Conservation (phyloP, 1,284 basidiomycete genomes). For the Athelia sp. region DNA sequence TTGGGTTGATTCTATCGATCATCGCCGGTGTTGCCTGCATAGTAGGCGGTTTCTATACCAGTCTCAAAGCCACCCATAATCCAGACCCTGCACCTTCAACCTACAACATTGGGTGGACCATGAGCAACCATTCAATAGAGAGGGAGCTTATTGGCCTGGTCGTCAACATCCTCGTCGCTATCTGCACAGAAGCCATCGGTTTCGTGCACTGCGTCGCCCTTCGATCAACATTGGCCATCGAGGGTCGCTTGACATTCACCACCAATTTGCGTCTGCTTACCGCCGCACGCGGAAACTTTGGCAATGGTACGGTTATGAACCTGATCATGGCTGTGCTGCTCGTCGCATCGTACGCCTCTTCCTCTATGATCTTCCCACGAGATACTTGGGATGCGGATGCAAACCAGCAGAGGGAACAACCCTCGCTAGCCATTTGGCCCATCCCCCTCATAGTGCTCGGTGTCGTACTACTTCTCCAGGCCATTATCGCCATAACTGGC, state of each 20-base stretch:
- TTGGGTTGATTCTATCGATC: no score
- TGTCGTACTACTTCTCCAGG: background rate
- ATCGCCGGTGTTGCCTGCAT: no score
- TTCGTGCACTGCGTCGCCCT: background rate
- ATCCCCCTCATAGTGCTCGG: background rate
- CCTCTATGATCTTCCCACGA: background rate
- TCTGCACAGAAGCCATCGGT: background rate
- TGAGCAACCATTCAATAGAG: no score
- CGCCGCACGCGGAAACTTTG: background rate
- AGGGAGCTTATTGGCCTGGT: background rate
- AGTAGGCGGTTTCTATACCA: no score
- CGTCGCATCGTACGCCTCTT: background rate
- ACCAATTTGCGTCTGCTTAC: constrained; percentile 1
- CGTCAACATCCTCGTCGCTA: background rate
- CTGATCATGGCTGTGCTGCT: background rate
- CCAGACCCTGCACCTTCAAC: no score
- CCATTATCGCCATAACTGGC: background rate
- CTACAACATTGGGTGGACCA: no score
- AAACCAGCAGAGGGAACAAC: background rate
- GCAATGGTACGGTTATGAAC: background rate
- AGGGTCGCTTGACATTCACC: background rate
- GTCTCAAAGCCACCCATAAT: no score
- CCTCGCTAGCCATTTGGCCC: background rate
- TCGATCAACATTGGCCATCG: background rate
- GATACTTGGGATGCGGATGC: background rate